Base-by-base conservation (phyloP, 2,329 filamentous ascomycete genomes). In the Pezicula rhizophila region DNA sequence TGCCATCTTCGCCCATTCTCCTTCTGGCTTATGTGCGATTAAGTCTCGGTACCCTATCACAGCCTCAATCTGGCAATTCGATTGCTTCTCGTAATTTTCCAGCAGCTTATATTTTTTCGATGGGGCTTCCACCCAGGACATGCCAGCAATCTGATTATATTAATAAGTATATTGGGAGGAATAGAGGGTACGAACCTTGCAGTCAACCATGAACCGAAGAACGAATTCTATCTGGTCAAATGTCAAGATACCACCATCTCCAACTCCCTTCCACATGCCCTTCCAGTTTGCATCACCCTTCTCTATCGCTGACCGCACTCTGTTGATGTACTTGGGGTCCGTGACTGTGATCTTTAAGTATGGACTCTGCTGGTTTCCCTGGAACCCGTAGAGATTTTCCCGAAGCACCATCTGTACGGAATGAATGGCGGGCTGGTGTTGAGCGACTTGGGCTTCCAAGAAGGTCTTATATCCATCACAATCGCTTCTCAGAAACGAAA, bases 1-100 rank as follows among this genome's bases (percentile, higher is more conserved):
- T 0, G 95, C 93, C 84, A 97, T 96, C 70, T 96, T 99, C 25
- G 89, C 89, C 90, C 92, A 99, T 64, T 97, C 91, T 15, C 91
- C 92, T 57, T 93, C 86, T 2, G 91, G 83, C 43, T 87, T 82
- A 67, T 97, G 92, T 8, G 93, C 84, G 54, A 96, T 83, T 8
- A 99, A 73, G 60, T 97, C 84, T 50, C 75, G 73, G 62, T 95
- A 96, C 65, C 86, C 84, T 48, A 95, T 80, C 57, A 84, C 78
- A 11, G 92, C 93, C 70, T 99, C 93, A 55, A 99, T 95, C 68
- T 99, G 93, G 66, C 93, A 97, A 60, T 90, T 96, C 2, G 92
- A 97, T 55, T 96, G 87, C 52, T 82, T 79, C 51, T 85, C 76
- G 48, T 78, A 68, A 11, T 79, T 69, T 1, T 80, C 71, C 15